phyloP scores from a whole-genome alignment of 805 yeast genomes.

The Yamadazyma laniorum region DNA sequence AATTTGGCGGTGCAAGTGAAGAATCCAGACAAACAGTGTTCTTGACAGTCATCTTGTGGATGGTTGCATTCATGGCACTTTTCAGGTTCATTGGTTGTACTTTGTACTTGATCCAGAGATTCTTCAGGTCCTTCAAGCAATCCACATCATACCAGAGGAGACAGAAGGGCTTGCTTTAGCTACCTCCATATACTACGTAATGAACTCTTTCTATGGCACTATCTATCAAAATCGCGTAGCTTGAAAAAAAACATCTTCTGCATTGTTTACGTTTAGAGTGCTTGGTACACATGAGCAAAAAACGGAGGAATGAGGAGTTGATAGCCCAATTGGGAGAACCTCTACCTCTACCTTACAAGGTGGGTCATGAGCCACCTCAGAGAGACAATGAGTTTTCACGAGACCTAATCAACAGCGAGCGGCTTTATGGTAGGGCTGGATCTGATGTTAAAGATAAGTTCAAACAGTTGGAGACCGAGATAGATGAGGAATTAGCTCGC shows the following conservation, averaged over 20 bases:
- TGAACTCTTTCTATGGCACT: too few relatives aligned
- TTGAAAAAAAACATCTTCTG: too few relatives aligned
- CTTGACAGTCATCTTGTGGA: slow-evolving; percentile 56
- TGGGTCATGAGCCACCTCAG: background rate
- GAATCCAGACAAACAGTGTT: slow-evolving; percentile 39
- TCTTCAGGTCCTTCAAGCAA: slow-evolving; percentile 24
- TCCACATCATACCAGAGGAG: slow-evolving; percentile 13
- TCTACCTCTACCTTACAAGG: slow-evolving; percentile 16
- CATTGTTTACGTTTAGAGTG: slow-evolving; percentile 10
- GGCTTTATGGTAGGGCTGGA: slow-evolving; percentile 2
- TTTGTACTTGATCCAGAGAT: slow-evolving; percentile 43
- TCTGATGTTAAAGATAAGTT: background rate
- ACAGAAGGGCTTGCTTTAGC: slow-evolving; percentile 14
- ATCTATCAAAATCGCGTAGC: background rate
- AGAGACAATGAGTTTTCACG: background rate
- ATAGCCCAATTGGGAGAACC: slow-evolving; percentile 16
- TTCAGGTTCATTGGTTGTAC: slow-evolving; percentile 56
- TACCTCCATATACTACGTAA: background rate
- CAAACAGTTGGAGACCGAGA: slow-evolving; percentile 6
- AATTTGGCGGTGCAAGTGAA: slow-evolving; percentile 33
- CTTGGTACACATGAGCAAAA: slow-evolving; percentile 5
- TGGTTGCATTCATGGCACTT: slow-evolving; percentile 59
- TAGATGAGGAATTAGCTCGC: slow-evolving; percentile 2
- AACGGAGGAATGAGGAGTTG: slow-evolving; percentile 11
- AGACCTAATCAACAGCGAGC: background rate